Base-by-base conservation (phyloP, 2,329 filamentous ascomycete genomes). In the Camptophora hylomeconis region DNA sequence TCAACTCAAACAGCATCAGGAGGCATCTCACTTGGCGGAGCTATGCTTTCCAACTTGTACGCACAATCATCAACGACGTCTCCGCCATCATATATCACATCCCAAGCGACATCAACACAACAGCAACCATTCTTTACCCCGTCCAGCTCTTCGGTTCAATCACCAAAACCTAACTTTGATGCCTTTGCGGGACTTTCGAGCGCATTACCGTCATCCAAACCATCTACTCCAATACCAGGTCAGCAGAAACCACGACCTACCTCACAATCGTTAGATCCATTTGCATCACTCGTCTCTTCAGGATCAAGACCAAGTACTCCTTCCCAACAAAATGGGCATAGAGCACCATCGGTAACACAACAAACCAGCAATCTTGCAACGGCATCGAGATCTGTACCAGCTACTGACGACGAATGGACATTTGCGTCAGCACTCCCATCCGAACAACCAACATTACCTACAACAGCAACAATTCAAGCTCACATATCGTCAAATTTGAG, bases 361-460 rank as follows among this genome's bases (percentile, higher is more conserved):
- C 28, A 26, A 28, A 18, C 30, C 38, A 32, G 29, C 17, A 20
- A 31, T 12, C 14, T 22, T 5, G 22, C 37, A 14, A 30, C 39
- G 31, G 29, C 39, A 28, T 14, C 33, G 15, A 14, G 33, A 19
- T 46, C 27, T 36, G 36, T 19, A 25, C 45, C 12, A 32, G 35
- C 23, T 30, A 42, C 17, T 11, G 87, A 94, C 28, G 87, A 95
- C 40, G 87, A 95, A 48, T 95, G 87, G 86, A 80, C 74, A 14
- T 95, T 95, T 52, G 74, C 81, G 3, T 95, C 87, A 0, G 77
- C 87, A 0, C 64, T 94, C 9, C 87, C 87, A 3, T 65, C 71
- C 33, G 14, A 18, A 32, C 17, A 26, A 13, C 16, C 28, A 12
- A 17, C 13, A 8, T 13, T 31, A 11, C 28, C 28, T 10, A 17